Evolutionary conservation across 2,329 filamentous ascomycete species (phyloP).

Genomic region (Xylariaceae sp.): DNA sequence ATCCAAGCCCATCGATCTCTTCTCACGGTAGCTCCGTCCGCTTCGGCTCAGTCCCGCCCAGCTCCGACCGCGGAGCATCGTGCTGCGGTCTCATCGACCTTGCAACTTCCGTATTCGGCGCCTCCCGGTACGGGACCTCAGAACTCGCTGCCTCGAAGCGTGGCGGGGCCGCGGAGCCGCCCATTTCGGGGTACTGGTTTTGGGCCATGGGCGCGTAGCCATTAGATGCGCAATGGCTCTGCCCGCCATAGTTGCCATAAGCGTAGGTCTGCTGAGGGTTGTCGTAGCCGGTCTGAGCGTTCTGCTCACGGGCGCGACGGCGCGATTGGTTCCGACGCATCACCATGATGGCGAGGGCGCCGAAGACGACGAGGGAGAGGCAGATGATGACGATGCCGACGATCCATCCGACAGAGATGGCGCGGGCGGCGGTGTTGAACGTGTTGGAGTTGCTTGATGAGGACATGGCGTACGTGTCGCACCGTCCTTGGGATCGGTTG

Average conservation of each 20-base stretch:
- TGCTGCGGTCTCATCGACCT: no score
- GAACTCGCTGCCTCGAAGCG: background rate
- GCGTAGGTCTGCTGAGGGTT: background rate
- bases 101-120: background rate
- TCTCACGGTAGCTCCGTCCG: no score
- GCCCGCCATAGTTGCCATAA: no score
- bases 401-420: constrained; percentile 10
- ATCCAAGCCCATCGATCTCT: no score
- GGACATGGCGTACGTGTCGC: no score
- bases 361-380: background rate
- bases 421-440: constrained; percentile 1
- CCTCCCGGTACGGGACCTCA: background rate
- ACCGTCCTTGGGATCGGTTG: no score
- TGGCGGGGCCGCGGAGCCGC: background rate
- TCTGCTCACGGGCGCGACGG: constrained; percentile 1
- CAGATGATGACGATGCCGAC: constrained; percentile 9
- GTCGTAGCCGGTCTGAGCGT: background rate
- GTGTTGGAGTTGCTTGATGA: background rate
- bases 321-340: constrained; percentile 5
- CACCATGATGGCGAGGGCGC: background rate
- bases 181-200: constrained; percentile 3
- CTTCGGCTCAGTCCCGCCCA: no score
- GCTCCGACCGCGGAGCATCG: no score
- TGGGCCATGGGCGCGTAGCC: background rate
- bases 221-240: no score